Conservation (phyloP, 2,329 filamentous ascomycete species). For the Purpureocillium takamizusanense region DNA sequence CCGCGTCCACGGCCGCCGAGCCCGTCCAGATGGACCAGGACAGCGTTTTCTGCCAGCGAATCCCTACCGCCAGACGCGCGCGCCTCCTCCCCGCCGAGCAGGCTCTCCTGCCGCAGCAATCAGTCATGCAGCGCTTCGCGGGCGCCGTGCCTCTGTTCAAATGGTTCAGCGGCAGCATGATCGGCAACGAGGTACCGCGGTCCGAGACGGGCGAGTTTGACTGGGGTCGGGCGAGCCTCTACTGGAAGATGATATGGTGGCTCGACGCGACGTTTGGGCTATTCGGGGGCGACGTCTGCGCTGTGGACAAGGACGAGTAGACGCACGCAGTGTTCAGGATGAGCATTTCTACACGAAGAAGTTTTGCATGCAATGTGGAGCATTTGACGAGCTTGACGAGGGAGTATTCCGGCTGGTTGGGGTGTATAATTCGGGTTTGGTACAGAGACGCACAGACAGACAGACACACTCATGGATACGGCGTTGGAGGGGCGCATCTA, state of each 20-base stretch:
- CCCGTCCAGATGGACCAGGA: conserved; percentile 22
- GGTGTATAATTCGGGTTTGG: too few relatives aligned
- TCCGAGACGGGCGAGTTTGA: conserved; percentile 71
- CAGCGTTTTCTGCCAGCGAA: conserved; percentile 47
- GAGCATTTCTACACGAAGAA: too few relatives aligned
- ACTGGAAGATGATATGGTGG: conserved; percentile 60
- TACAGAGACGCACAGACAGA: too few relatives aligned
- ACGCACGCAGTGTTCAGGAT: neutral
- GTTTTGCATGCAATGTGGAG: neutral
- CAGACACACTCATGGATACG: too few relatives aligned
- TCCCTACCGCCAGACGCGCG: conserved; percentile 57
- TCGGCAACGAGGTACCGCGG: conserved; percentile 66
- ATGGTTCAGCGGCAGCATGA: conserved; percentile 65
- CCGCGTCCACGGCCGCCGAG: conserved; percentile 12
- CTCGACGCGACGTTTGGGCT: conserved; percentile 49
- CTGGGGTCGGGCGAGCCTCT: conserved; percentile 56
- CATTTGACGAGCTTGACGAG: conserved; percentile 1
- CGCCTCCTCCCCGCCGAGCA: conserved; percentile 60
- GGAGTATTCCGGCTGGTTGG: too few relatives aligned
- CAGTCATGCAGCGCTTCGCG: conserved; percentile 53
- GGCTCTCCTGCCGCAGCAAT: conserved; percentile 61
- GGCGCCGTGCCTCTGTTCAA: conserved; percentile 59
- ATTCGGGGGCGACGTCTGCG: conserved; percentile 50
- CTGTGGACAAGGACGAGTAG: conserved; percentile 50
- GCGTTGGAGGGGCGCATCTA: too few relatives aligned